These are phyloP conservation scores for Capronia epimyces DNA, from an alignment of 2,329 filamentous ascomycete species.

Conservation along the genomic window DNA sequence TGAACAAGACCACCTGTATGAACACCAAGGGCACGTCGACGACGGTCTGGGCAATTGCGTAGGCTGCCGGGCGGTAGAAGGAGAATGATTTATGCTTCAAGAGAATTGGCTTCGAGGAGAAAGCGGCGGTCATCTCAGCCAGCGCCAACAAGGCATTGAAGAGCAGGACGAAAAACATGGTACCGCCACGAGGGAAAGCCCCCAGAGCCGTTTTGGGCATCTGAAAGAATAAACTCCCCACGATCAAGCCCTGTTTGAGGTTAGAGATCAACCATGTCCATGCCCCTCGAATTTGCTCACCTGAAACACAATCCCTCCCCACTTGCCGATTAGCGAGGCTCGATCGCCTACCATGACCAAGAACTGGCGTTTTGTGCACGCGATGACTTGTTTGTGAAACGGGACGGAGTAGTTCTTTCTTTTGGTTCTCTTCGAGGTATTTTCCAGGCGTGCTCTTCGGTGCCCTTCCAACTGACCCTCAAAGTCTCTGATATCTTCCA, in stretches of 20 bases:
- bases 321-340: slow-evolving; percentile 48
- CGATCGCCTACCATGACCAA: slow-evolving; percentile 52
- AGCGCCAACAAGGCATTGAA: slow-evolving; percentile 60
- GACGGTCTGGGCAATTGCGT: slow-evolving; percentile 54
- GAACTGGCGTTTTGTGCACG: slow-evolving; percentile 52
- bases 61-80: slow-evolving; percentile 60
- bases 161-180: slow-evolving; percentile 58
- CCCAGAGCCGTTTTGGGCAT: slow-evolving; percentile 49
- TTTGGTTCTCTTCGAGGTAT: slow-evolving; percentile 36
- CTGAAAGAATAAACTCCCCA: slow-evolving; percentile 51
- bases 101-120: slow-evolving; percentile 59
- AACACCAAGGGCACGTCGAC: slow-evolving; percentile 55
- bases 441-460: slow-evolving; percentile 38
- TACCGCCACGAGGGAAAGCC: slow-evolving; percentile 56
- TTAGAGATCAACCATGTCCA: background rate
- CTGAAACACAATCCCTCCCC: slow-evolving; percentile 43
- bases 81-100: slow-evolving; percentile 66
- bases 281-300: background rate
- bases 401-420: slow-evolving; percentile 52
- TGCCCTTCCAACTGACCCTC: slow-evolving; percentile 45
- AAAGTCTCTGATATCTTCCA: slow-evolving; percentile 50
- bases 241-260: slow-evolving; percentile 37
- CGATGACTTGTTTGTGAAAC: slow-evolving; percentile 47
- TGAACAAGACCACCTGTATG: slow-evolving; percentile 55
- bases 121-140: slow-evolving; percentile 57